These are phyloP conservation scores for Mycena sp. DNA, from an alignment of 1,284 basidiomycete genomes.

Conservation along the genomic window DNA sequence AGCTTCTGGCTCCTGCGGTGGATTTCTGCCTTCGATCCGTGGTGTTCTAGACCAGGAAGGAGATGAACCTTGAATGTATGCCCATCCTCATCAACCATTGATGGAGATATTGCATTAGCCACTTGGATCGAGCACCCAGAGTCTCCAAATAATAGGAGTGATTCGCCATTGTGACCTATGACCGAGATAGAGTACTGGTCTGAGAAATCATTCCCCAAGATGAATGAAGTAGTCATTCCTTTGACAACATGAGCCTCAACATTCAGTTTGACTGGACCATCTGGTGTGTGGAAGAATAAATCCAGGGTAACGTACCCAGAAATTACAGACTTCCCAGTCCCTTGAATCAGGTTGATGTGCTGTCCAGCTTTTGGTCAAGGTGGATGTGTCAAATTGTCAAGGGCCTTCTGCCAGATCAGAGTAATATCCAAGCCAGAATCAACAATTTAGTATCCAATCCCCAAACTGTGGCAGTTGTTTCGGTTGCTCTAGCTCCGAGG, in stretches of 20 bases:
- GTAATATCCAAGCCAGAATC: conserved; percentile 29
- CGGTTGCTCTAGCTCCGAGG: too few relatives aligned
- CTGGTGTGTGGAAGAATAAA: too few relatives aligned
- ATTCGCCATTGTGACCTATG: conserved; percentile 22
- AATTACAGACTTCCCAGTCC: conserved; percentile 39
- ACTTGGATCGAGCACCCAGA: conserved; percentile 32
- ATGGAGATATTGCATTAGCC: not conserved
- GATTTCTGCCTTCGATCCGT: too few relatives aligned
- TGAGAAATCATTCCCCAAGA: conserved; percentile 42
- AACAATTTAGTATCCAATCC: not conserved
- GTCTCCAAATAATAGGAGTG: too few relatives aligned
- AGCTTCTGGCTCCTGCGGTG: too few relatives aligned
- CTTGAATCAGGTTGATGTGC: conserved; percentile 34
- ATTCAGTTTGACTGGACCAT: too few relatives aligned
- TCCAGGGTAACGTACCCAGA: too few relatives aligned
- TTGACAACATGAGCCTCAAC: too few relatives aligned
- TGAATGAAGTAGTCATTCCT: conserved; percentile 35
- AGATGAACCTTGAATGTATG: too few relatives aligned
- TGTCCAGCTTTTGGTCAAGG: conserved; percentile 30
- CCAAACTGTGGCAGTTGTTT: too few relatives aligned
- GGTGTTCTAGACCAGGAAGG: too few relatives aligned
- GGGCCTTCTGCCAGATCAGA: conserved; percentile 29
- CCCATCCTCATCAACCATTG: not conserved
- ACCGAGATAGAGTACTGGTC: conserved; percentile 42
- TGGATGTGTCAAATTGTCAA: conserved; percentile 14